Base-by-base conservation (phyloP, 345 rosid genomes). In the Hypericum androsaemum region DNA sequence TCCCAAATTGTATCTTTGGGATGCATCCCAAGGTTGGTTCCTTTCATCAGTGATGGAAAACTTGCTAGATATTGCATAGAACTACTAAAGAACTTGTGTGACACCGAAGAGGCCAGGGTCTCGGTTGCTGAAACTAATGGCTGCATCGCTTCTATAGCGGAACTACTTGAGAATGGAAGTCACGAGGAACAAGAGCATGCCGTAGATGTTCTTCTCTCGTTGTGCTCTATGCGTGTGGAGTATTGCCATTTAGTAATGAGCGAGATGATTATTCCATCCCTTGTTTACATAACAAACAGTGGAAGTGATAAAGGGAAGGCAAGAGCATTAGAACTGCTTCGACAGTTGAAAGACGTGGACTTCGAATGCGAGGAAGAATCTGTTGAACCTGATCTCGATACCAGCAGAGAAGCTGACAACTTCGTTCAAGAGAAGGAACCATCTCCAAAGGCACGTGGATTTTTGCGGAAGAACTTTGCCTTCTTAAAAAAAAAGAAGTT, bases 1-100 rank as follows among this genome's bases (percentile, higher is more conserved):
- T 38, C 62, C 52, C 77, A 75, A 64, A 62, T 75, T 7, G 36
- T 58, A 16, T 75, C 52, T 51, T 57, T 75, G 53, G 76, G 63
- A 16, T 70, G 64, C 60, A 59, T 64, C 15, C 55, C 70, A 0
- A 63, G 56, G 57, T 43, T 76, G 42, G 71, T 70, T 17, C 51
- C 55, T 45, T 57, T 64, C 22, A 49, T 67, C 15, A 44, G 54
- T 7, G 73, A 76, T 53, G 42, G 36, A 2, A 28, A 22, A 40
- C 69, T 66, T 35, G 62, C 75, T 48, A 58, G 59, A 0, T 58
- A 61, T 12, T 64, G 73, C 73, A 50, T 70, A 16, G 50, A 41
- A 38, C 57, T 72, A 15, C 37, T 72, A 9, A 53, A 40, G 5
- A 52, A 28, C 47, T 37, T 76, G n/a, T 67, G 77, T 68, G 15